phyloP scores from a whole-genome alignment of 1,284 basidiomycete species.

The Sanghuangporus sanghuang region DNA sequence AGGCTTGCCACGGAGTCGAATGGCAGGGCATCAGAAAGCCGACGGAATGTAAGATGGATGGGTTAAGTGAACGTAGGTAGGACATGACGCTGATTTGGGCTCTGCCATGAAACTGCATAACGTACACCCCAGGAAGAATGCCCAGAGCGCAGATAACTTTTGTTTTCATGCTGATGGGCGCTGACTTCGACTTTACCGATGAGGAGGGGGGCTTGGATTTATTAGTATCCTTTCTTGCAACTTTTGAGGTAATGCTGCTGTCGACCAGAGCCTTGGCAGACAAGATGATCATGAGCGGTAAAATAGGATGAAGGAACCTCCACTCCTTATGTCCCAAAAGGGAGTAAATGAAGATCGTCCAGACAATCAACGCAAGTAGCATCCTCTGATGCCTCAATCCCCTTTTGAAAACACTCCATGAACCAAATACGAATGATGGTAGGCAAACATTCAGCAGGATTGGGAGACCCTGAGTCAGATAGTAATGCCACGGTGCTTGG shows the following conservation, averaged over 20 bases:
- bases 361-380: conserved; percentile 50
- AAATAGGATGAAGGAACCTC: conserved; percentile 90
- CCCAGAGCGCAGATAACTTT: conserved; percentile 40
- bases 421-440: conserved; percentile 66
- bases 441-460: conserved; percentile 71
- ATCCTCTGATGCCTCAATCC: conserved; percentile 28
- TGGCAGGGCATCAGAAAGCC: conserved; percentile 97
- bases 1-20: conserved; percentile 93
- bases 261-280: conserved; percentile 69
- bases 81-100: conserved; percentile 74
- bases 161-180: not conserved
- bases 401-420: conserved; percentile 28
- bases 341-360: conserved; percentile 75
- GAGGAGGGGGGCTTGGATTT: not conserved
- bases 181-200: not conserved
- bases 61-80: conserved; percentile 51
- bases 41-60: conserved; percentile 50
- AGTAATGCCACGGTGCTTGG: conserved; percentile 83
- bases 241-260: conserved; percentile 19
- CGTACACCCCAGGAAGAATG: conserved; percentile 61
- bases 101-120: conserved; percentile 67
- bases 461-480: conserved; percentile 83
- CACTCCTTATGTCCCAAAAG: conserved; percentile 91
- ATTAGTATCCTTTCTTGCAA: not conserved
- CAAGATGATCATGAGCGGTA: conserved; percentile 83